Conservation (phyloP, 176 grass and related monocot genomes). For the Tuctoria greenei region DNA sequence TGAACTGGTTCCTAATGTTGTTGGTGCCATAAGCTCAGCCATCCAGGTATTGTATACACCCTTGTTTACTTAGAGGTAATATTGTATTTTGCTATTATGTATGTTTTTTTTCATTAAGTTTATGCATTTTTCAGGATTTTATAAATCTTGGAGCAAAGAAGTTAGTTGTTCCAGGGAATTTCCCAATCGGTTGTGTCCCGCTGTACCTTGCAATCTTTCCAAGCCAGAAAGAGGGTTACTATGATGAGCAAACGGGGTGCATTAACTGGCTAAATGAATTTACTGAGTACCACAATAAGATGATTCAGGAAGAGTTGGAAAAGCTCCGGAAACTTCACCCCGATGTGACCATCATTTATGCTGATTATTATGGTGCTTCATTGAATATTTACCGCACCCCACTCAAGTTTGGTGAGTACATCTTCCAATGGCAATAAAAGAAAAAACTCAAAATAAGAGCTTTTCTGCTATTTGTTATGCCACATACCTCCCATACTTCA, state of each 20-base stretch:
- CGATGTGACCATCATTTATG: slow-evolving; percentile 71
- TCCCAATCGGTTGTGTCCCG: slow-evolving; percentile 84
- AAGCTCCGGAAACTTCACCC: slow-evolving; percentile 57
- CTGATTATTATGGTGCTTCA: slow-evolving; percentile 81
- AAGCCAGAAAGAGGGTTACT: slow-evolving; percentile 64
- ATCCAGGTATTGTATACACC: slow-evolving; percentile 42
- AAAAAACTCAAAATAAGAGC: not conserved
- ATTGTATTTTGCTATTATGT: not conserved
- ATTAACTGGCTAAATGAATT: slow-evolving; percentile 87
- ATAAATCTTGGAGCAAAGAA: slow-evolving; percentile 83
- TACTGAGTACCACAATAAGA: slow-evolving; percentile 54
- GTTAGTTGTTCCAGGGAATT: slow-evolving; percentile 79
- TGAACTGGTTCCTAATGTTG: slow-evolving; percentile 68
- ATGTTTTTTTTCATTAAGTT: slow-evolving; percentile 26
- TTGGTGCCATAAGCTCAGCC: slow-evolving; percentile 53
- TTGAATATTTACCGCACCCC: slow-evolving; percentile 66
- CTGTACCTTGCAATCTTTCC: slow-evolving; percentile 68
- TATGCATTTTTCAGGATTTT: slow-evolving; percentile 54
- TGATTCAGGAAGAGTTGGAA: slow-evolving; percentile 63
- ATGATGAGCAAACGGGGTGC: slow-evolving; percentile 72
- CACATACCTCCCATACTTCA: not conserved
- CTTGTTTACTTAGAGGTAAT: slow-evolving; percentile 1
- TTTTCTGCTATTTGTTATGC: not conserved
- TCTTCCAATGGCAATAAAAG: slow-evolving; percentile 3
- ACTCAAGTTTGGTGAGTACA: slow-evolving; percentile 72